Conservation (phyloP, 495 filamentous ascomycete species). For the Sordaria brevicollis region DNA sequence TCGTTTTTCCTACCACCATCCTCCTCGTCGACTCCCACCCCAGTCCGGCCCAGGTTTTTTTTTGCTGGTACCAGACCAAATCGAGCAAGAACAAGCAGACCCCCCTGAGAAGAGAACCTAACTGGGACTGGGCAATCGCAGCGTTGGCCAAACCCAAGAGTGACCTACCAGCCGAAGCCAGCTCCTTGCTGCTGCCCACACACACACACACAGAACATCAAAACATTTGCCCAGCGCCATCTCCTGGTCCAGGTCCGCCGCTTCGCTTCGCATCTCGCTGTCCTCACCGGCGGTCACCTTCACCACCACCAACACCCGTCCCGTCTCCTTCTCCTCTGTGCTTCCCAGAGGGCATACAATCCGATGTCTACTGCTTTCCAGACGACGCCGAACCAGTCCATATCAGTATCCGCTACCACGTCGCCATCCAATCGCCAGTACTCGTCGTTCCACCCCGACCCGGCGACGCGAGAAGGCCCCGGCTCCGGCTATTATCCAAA, state of each 20-base stretch:
- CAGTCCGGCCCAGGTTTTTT: slow-evolving; percentile 4
- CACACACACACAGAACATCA: background rate
- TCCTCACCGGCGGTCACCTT: background rate
- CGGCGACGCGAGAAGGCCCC: slow-evolving; percentile 26
- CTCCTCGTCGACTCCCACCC: slow-evolving; percentile 2
- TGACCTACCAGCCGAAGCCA: background rate
- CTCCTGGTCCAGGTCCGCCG: background rate
- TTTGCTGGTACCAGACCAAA: background rate
- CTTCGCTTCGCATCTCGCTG: background rate
- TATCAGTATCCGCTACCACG: slow-evolving; percentile 34
- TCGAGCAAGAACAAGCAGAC: slow-evolving; percentile 4
- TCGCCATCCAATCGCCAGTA: slow-evolving; percentile 37
- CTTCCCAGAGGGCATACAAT: slow-evolving; percentile 16
- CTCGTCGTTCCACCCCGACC: slow-evolving; percentile 28
- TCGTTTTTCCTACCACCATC: background rate
- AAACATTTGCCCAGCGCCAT: slow-evolving; percentile 5
- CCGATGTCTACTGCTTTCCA: slow-evolving; percentile 50
- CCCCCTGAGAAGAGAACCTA: background rate
- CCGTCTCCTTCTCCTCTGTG: slow-evolving; percentile 8
- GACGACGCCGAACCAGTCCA: slow-evolving; percentile 40
- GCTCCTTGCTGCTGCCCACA: background rate
- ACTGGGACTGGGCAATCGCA: background rate
- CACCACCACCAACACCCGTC: slow-evolving; percentile 3
- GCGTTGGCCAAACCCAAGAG: background rate
- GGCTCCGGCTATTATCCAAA: slow-evolving; percentile 30